Conservation (phyloP, 2,329 filamentous ascomycete species). For the Ophiostoma tasmaniense region DNA sequence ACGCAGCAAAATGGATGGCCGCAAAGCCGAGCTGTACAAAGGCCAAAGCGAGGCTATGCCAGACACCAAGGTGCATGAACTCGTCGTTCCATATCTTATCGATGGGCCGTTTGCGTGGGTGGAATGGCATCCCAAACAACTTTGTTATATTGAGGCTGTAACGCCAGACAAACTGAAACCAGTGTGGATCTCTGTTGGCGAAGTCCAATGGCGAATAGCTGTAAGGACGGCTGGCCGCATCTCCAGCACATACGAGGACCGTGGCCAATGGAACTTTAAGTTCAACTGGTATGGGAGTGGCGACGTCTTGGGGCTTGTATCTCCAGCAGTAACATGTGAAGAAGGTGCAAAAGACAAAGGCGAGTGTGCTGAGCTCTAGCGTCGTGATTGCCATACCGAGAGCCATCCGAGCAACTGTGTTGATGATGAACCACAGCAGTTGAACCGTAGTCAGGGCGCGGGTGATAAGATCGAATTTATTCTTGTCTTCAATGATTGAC, state of each 20-base stretch:
- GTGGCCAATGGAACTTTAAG: not conserved
- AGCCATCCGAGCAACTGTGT: conserved; percentile 20
- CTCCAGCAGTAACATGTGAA: conserved; percentile 9
- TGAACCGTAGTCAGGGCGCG: conserved; percentile 24
- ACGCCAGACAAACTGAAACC: conserved; percentile 8
- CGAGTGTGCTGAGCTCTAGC: conserved; percentile 25
- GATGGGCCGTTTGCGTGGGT: not conserved
- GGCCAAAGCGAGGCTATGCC: not conserved
- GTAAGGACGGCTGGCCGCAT: not conserved
- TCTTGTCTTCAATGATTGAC: conserved; percentile 26
- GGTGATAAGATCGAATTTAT: conserved; percentile 25
- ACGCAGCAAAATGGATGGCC: conserved; percentile 2
- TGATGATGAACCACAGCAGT: conserved; percentile 23
- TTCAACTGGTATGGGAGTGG: not conserved
- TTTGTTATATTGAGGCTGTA: not conserved
- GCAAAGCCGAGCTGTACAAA: conserved; percentile 11
- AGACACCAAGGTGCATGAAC: not conserved
- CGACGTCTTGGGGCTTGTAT: conserved; percentile 2
- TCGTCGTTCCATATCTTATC: conserved; percentile 11
- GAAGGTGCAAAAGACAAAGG: conserved; percentile 19
- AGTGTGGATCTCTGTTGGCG: not conserved
- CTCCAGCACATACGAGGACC: not conserved
- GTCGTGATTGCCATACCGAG: conserved; percentile 23
- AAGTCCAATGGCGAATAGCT: conserved; percentile 9
- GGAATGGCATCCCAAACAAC: not conserved